These are phyloP conservation scores for Schoenoplectus triqueter DNA, from an alignment of 202 grass and related monocot genomes.

Conservation along the genomic window DNA sequence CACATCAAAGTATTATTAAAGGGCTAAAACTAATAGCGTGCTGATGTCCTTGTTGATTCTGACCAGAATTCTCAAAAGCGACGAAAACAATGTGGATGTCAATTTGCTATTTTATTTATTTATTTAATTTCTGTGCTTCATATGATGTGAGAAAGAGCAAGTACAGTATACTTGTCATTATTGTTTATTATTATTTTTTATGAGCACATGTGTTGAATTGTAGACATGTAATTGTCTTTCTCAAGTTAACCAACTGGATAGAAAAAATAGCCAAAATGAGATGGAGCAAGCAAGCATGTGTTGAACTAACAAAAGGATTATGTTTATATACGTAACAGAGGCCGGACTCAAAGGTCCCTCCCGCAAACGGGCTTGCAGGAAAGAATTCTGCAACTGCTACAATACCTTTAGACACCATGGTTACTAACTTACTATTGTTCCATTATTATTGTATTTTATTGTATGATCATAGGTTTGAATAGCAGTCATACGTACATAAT, in stretches of 20 bases:
- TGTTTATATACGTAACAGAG: conserved; percentile 29
- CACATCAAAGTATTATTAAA: neutral
- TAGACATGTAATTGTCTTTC: neutral
- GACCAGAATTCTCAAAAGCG: neutral
- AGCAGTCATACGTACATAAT: neutral
- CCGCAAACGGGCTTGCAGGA: conserved; percentile 31
- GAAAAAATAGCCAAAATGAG: neutral
- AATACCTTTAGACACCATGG: conserved; percentile 45
- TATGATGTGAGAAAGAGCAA: neutral
- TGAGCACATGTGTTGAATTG: neutral
- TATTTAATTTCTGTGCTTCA: neutral
- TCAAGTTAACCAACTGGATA: neutral
- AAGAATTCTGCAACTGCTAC: conserved; percentile 39
- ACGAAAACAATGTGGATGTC: neutral
- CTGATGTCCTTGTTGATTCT: neutral
- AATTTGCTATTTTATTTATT: neutral
- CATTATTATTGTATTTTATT: neutral
- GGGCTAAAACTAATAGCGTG: neutral
- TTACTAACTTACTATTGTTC: neutral
- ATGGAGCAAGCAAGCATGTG: neutral
- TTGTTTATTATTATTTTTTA: no score
- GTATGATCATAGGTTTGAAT: neutral
- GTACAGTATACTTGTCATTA: no score
- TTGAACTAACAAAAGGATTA: neutral
- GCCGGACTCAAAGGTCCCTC: conserved; percentile 26